Conservation (phyloP, 2,329 filamentous ascomycete species). For the Cercospora sp. region DNA sequence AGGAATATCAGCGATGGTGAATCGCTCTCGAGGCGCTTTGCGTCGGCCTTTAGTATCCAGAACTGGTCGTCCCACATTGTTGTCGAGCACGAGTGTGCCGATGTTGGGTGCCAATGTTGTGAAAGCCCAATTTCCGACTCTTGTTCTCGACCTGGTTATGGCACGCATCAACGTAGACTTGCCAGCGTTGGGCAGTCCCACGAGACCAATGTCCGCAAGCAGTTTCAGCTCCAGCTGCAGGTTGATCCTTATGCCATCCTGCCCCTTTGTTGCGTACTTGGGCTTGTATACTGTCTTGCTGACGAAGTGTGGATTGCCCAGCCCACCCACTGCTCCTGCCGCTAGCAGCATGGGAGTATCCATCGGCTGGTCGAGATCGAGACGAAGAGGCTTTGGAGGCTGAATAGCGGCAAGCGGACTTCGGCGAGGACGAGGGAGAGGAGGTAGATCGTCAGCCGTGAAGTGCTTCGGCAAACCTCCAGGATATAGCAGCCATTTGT, state of each 20-base stretch:
- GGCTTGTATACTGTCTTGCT: constrained; percentile 73
- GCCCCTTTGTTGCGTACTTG: constrained; percentile 85
- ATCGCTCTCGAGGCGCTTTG: constrained; percentile 67
- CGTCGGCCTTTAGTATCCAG: constrained; percentile 51
- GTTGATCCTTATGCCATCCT: constrained; percentile 73
- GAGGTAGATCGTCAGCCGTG: constrained; percentile 59
- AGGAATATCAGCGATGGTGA: constrained; percentile 94
- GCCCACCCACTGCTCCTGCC: constrained; percentile 81
- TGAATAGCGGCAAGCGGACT: constrained; percentile 65
- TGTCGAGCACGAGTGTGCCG: constrained; percentile 89
- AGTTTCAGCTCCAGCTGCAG: constrained; percentile 91
- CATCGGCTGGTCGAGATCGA: constrained; percentile 67
- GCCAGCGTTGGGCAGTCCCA: constrained; percentile 92
- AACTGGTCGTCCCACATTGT: constrained; percentile 73
- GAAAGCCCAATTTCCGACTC: constrained; percentile 94
- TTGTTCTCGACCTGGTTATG: constrained; percentile 82
- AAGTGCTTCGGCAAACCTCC: constrained; percentile 73
- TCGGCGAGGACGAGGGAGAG: constrained; percentile 56
- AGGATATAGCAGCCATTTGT: constrained; percentile 86
- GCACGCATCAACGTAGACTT: constrained; percentile 90
- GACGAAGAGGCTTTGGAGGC: constrained; percentile 67
- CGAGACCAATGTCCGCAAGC: constrained; percentile 89
- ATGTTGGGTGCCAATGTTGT: constrained; percentile 95
- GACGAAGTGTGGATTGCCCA: constrained; percentile 92
- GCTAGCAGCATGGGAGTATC: constrained; percentile 81